Evolutionary conservation across 495 filamentous ascomycete genomes (phyloP), one percentile per base, ranked within the genome.

Genomic region (Hypoxylon fuscum): DNA sequence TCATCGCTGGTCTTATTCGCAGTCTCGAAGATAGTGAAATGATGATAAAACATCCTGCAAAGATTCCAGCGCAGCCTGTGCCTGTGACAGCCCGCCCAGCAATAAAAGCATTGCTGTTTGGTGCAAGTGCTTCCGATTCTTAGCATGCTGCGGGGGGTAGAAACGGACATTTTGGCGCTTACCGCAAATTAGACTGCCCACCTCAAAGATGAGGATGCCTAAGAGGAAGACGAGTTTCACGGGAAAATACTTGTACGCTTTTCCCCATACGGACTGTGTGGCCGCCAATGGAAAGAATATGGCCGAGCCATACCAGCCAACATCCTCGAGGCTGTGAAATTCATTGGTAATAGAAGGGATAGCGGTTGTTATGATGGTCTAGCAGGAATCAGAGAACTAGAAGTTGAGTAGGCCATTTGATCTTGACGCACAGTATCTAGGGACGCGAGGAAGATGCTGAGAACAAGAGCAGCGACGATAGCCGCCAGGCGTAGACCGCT

Each of bases 241-340:
- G 12, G 64, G 59, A 62, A 77, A 81, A 58, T 75, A 71, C 52
- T 71, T 70, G 71, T 79, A 87, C 32, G 81, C 63, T 31, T 76
- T 76, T 38, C 82, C 83, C 54, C 65, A 81, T 20, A 79, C 59
- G n/a, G 78, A 76, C 51, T 79, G 73, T 17, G 53, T 77, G 32
- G 72, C 72, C 42, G 73, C 73, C 15, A 74, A 69, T 4, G 78
- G 76, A 23, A 86, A 63, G 27, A 82, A 68, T 55, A 85, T 83
- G 12, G 76, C 76, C 46, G 74, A 77, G 0, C 78, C 79, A 54
- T 86, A 85, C 84, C 83, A 86, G 35, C 78, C 76, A 14, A 83
- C 72, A 66, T 84, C 81, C 2, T 59, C 55, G 15, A 81, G 54
- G 1, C 72, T 72, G 47, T 77, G 61, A 54, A 82, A 80, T 4